Percentiles rank a stretch among this genome's conserved stretches.
phyloP scores from a whole-genome alignment of 1,284 basidiomycete species.

The Agroathelia rolfsii region DNA sequence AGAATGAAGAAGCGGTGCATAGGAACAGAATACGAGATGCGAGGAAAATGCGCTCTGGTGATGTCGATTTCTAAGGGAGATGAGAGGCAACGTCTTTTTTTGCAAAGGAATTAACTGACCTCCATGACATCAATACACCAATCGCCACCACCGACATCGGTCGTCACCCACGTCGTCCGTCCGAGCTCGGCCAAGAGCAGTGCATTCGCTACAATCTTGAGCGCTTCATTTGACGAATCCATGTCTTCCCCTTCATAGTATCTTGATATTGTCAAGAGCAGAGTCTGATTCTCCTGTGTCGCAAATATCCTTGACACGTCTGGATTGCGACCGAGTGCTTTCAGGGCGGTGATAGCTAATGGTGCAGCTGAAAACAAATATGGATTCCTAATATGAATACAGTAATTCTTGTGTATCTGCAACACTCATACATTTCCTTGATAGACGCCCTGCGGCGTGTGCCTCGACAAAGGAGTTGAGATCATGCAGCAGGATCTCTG shows the following conservation, averaged over 20 bases:
- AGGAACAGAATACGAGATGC: constrained; percentile 70
- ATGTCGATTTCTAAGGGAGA: constrained; percentile 44
- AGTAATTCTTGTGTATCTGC: too few relatives aligned
- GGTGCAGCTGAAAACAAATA: too few relatives aligned
- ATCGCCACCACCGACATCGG: constrained; percentile 54
- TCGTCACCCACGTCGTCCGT: constrained; percentile 44
- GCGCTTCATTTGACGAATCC: constrained; percentile 57
- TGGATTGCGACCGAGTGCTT: constrained; percentile 65
- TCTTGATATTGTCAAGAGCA: constrained; percentile 39
- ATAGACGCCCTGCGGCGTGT: too few relatives aligned
- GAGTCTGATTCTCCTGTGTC: constrained; percentile 38
- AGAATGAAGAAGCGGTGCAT: constrained; percentile 41
- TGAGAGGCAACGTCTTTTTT: constrained; percentile 6
- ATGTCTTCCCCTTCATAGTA: constrained; percentile 44
- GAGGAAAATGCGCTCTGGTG: constrained; percentile 47
- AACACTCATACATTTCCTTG: too few relatives aligned
- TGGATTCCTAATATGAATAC: too few relatives aligned
- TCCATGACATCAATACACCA: constrained; percentile 48
- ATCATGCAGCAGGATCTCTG: too few relatives aligned
- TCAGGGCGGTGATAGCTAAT: too few relatives aligned
- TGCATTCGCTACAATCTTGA: constrained; percentile 69
- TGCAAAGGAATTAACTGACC: constrained; percentile 27
- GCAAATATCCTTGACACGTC: constrained; percentile 60
- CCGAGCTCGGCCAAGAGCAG: constrained; percentile 57
- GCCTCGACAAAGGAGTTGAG: too few relatives aligned